A percentile compares a stretch with the other conserved stretches of the same genome.
phyloP scores from a whole-genome alignment of 1,284 basidiomycete species.

The Rhodotorula sp. region DNA sequence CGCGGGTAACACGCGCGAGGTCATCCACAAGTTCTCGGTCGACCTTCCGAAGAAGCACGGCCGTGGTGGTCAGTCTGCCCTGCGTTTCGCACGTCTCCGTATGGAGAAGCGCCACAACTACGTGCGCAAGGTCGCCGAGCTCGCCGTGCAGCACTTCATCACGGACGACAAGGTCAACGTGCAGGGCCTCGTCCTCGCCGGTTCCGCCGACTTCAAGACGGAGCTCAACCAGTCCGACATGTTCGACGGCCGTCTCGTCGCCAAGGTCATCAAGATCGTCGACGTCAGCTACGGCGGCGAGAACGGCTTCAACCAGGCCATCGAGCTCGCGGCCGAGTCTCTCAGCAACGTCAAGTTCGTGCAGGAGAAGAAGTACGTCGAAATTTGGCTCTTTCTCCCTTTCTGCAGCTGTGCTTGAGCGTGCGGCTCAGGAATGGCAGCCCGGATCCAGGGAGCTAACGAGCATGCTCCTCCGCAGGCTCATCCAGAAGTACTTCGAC shows the following conservation, averaged over 20 bases:
- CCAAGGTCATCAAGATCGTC: constrained; percentile 95
- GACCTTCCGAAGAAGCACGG: constrained; percentile 97
- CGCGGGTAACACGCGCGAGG: constrained; percentile 94
- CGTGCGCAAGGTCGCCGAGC: constrained; percentile 96
- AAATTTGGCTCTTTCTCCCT: background rate
- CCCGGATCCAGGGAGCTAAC: background rate
- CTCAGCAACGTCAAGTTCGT: constrained; percentile 99
- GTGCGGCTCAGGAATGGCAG: too few species aligned
- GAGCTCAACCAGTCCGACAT: constrained; percentile 95
- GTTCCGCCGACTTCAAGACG: constrained; percentile 98
- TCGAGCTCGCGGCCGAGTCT: constrained; percentile 93
- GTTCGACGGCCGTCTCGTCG: constrained; percentile 83
- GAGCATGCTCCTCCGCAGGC: constrained; percentile 44
- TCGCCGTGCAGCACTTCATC: constrained; percentile 97
- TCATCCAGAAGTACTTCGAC: constrained; percentile 98
- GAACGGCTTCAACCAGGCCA: constrained; percentile 98
- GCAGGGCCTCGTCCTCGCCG: constrained; percentile 93
- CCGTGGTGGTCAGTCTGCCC: constrained; percentile 98
- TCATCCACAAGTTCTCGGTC: constrained; percentile 97
- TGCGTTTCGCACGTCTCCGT: constrained; percentile 99
- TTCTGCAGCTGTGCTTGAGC: background rate
- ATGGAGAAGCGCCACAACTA: constrained; percentile 99
- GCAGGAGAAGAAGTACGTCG: constrained; percentile 78
- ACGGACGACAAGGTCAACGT: constrained; percentile 98
- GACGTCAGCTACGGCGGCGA: constrained; percentile 99